These are phyloP conservation scores for Picochlorum costavermella DNA, from an alignment of 139 green algal genomes.

Conservation along the genomic window DNA sequence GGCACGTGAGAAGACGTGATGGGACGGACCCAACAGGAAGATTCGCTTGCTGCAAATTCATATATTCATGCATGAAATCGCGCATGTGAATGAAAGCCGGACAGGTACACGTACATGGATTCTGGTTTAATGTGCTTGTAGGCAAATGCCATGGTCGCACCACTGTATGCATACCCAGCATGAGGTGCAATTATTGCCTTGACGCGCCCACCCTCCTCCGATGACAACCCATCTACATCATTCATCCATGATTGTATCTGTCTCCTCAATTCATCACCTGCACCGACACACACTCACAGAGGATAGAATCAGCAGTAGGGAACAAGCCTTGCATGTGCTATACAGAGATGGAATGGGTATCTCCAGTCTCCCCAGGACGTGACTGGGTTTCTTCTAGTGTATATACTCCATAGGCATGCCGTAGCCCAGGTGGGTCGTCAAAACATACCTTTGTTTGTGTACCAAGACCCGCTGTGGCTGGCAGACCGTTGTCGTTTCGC, in stretches of 20 bases:
- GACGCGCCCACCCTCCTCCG: constrained; percentile 11
- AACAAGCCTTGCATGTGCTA: too few relatives aligned
- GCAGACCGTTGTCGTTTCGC: constrained; percentile 15
- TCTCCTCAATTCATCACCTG: too few relatives aligned
- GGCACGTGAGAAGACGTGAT: constrained; percentile 72
- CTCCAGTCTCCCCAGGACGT: too few relatives aligned
- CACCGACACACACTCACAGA: too few relatives aligned
- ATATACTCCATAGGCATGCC: too few relatives aligned
- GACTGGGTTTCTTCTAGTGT: too few relatives aligned
- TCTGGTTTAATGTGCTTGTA: constrained; percentile 64
- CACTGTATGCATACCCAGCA: constrained; percentile 77
- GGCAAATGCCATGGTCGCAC: constrained; percentile 71
- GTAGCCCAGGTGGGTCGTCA: too few relatives aligned
- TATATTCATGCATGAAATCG: background rate
- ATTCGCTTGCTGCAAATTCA: constrained; percentile 49
- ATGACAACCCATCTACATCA: background rate
- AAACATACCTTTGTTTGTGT: constrained; percentile 40
- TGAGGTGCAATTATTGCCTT: constrained; percentile 67
- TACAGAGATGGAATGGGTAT: too few relatives aligned
- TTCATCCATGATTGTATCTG: background rate
- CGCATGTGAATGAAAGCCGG: background rate
- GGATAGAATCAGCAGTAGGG: too few relatives aligned
- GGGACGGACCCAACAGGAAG: constrained; percentile 82
- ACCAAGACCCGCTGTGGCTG: constrained; percentile 62
- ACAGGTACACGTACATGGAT: constrained; percentile 48